These are phyloP conservation scores for Lathyrus tuberosus DNA, from an alignment of 306 rosid species.

Conservation along the genomic window DNA sequence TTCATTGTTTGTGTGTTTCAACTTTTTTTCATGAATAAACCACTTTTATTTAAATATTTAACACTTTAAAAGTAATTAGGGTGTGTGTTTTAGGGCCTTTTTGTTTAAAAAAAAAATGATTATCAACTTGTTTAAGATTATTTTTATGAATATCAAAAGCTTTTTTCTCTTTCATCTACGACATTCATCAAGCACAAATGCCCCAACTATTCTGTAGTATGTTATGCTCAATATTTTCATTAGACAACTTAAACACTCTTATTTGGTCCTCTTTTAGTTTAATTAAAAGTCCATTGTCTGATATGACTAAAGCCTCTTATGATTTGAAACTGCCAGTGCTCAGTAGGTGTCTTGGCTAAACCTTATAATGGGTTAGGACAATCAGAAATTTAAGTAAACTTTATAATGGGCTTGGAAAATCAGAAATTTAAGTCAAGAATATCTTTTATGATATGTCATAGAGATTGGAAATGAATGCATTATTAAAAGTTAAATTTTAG, in stretches of 20 bases:
- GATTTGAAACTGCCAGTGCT: conserved; percentile 20
- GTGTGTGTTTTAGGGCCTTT: not conserved
- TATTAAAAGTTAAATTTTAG: conserved; percentile 3
- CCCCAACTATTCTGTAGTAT: too few relatives aligned
- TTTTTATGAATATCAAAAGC: not conserved
- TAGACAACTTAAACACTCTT: not conserved
- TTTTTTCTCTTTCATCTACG: not conserved
- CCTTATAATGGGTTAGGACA: conserved; percentile 16
- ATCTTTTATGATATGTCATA: conserved; percentile 26
- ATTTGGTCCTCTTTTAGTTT: not conserved
- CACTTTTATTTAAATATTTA: not conserved
- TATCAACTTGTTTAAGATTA: not conserved
- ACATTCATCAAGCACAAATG: too few relatives aligned
- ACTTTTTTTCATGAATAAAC: not conserved
- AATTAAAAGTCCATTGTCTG: not conserved
- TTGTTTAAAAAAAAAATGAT: not conserved
- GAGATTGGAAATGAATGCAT: conserved; percentile 13
- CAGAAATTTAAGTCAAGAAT: not conserved
- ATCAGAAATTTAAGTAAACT: not conserved
- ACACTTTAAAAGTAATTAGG: not conserved
- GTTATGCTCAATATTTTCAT: too few relatives aligned
- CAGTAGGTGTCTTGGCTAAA: not conserved
- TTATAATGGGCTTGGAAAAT: not conserved
- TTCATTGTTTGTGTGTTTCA: conserved; percentile 1
- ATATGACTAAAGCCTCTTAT: conserved; percentile 7